A percentile compares a stretch with the other conserved stretches of the same genome.
These are phyloP conservation scores for Diplodia seriata DNA, from an alignment of 2,329 filamentous ascomycete genomes.

Conservation along the genomic window DNA sequence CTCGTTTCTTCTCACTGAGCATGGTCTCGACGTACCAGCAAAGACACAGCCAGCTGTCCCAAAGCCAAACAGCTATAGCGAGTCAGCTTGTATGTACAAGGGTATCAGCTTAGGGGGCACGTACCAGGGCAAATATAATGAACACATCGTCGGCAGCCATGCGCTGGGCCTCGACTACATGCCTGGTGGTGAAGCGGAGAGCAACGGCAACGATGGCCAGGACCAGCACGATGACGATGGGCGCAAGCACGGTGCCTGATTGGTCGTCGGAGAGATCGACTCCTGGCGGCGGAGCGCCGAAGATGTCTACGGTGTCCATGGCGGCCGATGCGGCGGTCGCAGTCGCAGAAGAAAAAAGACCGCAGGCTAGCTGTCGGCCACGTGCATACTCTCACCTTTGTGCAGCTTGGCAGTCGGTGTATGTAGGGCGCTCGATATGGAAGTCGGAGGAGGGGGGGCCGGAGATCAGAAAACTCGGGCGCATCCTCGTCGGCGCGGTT, in stretches of 20 bases:
- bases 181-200: neutral
- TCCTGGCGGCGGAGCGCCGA: neutral
- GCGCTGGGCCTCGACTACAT: neutral
- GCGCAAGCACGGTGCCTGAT: neutral
- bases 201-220: neutral
- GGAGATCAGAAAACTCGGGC: neutral
- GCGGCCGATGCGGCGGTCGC: neutral
- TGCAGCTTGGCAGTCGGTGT: too few relatives aligned
- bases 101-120: neutral
- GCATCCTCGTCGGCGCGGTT: neutral
- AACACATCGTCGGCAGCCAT: neutral
- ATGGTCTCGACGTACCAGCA: neutral
- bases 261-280: neutral
- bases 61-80: neutral
- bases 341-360: neutral
- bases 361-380: neutral
- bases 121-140: neutral
- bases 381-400: neutral
- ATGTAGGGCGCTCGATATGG: neutral
- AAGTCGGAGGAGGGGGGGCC: neutral
- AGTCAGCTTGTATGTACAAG: neutral
- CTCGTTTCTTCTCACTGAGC: neutral
- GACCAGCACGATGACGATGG: neutral
- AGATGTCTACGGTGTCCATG: constrained; percentile 36
- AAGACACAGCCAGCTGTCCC: constrained; percentile 1